A percentile compares a stretch with the other conserved stretches of the same genome.
Evolutionary conservation across 495 filamentous ascomycete genomes (phyloP).

Genomic region (Corynascus novoguineensis): DNA sequence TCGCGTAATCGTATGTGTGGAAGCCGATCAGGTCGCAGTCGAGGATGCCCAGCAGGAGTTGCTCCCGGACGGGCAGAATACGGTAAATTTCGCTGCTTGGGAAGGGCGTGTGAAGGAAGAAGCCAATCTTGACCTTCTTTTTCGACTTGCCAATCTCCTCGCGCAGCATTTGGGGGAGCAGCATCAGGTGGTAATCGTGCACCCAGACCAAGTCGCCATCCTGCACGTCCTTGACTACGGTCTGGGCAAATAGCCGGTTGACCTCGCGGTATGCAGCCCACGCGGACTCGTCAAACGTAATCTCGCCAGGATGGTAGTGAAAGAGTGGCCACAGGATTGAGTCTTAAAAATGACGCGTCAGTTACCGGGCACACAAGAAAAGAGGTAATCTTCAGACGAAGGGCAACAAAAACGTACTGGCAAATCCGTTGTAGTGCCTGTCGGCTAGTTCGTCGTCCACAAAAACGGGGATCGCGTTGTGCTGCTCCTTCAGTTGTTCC

Average conservation of each 20-base stretch:
- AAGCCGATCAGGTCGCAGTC: constrained; percentile 87
- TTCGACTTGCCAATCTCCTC: constrained; percentile 62
- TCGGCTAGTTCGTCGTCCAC: constrained; percentile 74
- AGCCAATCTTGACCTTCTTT: constrained; percentile 83
- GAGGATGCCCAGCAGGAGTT: constrained; percentile 71
- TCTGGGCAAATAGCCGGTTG: constrained; percentile 79
- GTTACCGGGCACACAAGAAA: no score
- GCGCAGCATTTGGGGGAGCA: constrained; percentile 79
- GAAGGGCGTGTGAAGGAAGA: constrained; percentile 93
- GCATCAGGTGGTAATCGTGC: constrained; percentile 94
- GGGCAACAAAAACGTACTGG: constrained; percentile 53
- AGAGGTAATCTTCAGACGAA: background rate
- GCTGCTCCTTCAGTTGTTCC: constrained; percentile 64
- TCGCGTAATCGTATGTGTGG: constrained; percentile 89
- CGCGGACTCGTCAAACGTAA: constrained; percentile 78
- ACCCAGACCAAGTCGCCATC: constrained; percentile 88
- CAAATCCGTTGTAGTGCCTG: constrained; percentile 80
- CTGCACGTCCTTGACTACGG: constrained; percentile 63
- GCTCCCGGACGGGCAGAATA: constrained; percentile 79
- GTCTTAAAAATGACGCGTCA: constrained; percentile 46
- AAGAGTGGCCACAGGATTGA: constrained; percentile 94
- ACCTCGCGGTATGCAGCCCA: constrained; percentile 86
- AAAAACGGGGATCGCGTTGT: constrained; percentile 70
- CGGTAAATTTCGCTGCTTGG: constrained; percentile 89
- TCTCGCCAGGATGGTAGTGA: constrained; percentile 93